Base-by-base conservation (phyloP, 495 filamentous ascomycete genomes). In the Penicillium bovifimosum region DNA sequence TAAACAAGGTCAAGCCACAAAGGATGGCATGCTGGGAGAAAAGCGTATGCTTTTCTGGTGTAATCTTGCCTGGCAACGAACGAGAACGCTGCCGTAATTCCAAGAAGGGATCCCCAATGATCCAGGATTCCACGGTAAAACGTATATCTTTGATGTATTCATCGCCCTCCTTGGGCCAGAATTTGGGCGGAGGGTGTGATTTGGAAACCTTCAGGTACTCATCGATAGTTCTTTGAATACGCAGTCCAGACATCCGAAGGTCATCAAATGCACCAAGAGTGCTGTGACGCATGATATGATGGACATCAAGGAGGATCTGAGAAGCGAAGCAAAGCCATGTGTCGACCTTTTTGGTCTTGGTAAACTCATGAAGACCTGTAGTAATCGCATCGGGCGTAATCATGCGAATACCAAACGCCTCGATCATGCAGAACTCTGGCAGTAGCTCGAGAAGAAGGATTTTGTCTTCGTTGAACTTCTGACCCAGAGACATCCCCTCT, bases 401-500 rank as follows among this genome's bases (percentile, higher is more conserved):
- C 44, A 65, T 52, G 6, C 34, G 52, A 45, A 68, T 54, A 8
- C 54, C 46, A 43, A 56, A 65, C 20, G 48, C 53, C 44, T 59
- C 51, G 11, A 68, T 9, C 53, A 67, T 59, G 56, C 54, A 61
- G 48, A 70, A 66, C 42, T 69, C 66, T 8, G 62, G 59, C 24
- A 71, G 56, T 6, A 69, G 50, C 40, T 56, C 52, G 27, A 63
- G 47, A 50, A 69, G 32, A 46, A 71, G 53, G 35, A 61, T 61
- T 49, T 64, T 59, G 55, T 71, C 68, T 54, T 69, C 62, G 31
- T 60, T 57, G 50, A 64, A 60, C 42, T 66, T 69, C 53, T 67
- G 47, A 13, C 55, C 47, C 32, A 60, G 10, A 43, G 60, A 57
- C 65, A 68, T 70, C 29, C 43, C 42, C 24, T 61, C 58, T 56